Conservation (phyloP, 371 early-diverging fungal genomes). For the Choanephora cucurbitarum region DNA sequence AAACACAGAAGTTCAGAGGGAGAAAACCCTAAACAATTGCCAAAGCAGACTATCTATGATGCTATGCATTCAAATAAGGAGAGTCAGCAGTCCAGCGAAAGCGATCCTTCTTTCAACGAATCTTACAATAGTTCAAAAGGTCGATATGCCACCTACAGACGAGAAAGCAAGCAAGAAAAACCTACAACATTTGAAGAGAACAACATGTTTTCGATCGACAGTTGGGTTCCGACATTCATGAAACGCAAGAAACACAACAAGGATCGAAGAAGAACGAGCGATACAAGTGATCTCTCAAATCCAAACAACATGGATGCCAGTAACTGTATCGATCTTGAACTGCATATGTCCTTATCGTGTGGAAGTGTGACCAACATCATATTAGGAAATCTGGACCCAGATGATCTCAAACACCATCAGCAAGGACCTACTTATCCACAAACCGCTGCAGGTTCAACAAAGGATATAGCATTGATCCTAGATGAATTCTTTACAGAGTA, state of each 20-base stretch:
- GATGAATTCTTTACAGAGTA: conserved; percentile 21
- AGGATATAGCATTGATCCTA: not conserved
- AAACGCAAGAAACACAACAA: conserved; percentile 1
- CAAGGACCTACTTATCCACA: conserved; percentile 1
- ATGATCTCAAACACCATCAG: conserved; percentile 5
- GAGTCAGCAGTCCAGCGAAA: not conserved
- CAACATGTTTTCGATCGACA: not conserved
- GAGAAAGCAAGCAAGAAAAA: conserved; percentile 3
- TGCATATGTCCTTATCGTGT: conserved; percentile 60
- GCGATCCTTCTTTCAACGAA: no score
- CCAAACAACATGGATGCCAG: not conserved
- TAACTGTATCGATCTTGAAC: conserved; percentile 47
- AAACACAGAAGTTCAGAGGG: conserved; percentile 38
- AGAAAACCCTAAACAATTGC: conserved; percentile 11
- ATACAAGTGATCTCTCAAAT: conserved; percentile 3
- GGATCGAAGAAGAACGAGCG: conserved; percentile 10
- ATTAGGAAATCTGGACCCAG: conserved; percentile 38
- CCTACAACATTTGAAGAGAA: conserved; percentile 4
- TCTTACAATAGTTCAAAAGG: no score
- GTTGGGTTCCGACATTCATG: conserved; percentile 14
- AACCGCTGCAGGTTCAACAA: not conserved
- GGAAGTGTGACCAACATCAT: conserved; percentile 59
- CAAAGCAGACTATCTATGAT: conserved; percentile 16
- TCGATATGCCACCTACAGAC: no score
- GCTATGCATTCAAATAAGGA: conserved; percentile 11